Conservation (phyloP, 371 early-diverging fungal species). For the Mortierella polycephala region DNA sequence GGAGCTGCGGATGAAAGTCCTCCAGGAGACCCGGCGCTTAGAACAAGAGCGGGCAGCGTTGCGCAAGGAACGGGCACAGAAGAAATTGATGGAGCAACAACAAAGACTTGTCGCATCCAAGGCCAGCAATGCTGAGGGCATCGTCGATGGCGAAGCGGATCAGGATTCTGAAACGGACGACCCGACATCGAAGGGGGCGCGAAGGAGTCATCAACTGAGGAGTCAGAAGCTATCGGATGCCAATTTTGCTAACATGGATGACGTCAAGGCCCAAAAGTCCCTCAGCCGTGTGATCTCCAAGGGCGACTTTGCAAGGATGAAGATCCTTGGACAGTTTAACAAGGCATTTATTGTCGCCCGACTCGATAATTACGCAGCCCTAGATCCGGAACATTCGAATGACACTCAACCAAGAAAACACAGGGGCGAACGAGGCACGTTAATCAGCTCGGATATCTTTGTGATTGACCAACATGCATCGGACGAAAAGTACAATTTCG, state of each 20-base stretch:
- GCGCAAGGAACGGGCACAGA: neutral
- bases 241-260: slow-evolving; percentile 58
- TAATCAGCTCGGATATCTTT: slow-evolving; percentile 74
- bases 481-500: slow-evolving; percentile 98
- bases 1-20: slow-evolving; percentile 17
- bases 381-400: neutral
- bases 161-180: neutral
- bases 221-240: slow-evolving; percentile 46
- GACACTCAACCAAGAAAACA: neutral
- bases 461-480: slow-evolving; percentile 99
- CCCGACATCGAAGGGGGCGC: neutral
- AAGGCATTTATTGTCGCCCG: slow-evolving; percentile 94
- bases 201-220: slow-evolving; percentile 17
- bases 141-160: neutral
- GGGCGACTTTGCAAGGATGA: slow-evolving; percentile 86
- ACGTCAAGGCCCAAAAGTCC: slow-evolving; percentile 63
- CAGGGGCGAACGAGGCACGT: neutral
- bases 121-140: neutral
- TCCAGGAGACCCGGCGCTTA: slow-evolving; percentile 22
- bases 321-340: slow-evolving; percentile 98
- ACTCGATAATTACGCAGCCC: slow-evolving; percentile 56
- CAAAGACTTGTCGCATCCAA: neutral
- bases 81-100: neutral
- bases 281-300: slow-evolving; percentile 77
- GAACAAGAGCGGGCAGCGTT: slow-evolving; percentile 11